These are phyloP conservation scores for Camellia oleifera DNA, from an alignment of 179 eudicot species.

Conservation along the genomic window DNA sequence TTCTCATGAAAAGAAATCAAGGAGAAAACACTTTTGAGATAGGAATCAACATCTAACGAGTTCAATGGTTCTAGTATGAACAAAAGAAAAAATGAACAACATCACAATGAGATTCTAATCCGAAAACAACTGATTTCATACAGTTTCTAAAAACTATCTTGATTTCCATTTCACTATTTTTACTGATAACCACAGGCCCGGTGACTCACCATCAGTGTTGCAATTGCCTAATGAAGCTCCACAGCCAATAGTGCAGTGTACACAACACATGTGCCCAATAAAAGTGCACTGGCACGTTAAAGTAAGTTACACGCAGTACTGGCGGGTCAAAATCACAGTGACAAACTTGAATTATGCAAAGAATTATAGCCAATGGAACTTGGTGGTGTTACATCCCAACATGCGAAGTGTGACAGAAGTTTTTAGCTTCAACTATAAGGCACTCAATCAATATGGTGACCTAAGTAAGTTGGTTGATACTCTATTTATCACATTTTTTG, in stretches of 20 bases:
- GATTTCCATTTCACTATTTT: neutral
- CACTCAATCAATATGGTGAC: conserved; percentile 48
- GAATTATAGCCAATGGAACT: conserved; percentile 77
- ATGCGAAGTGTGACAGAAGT: conserved; percentile 48
- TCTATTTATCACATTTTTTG: neutral
- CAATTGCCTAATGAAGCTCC: conserved; percentile 2
- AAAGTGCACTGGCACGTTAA: conserved; percentile 21
- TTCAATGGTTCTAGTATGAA: too few relatives aligned
- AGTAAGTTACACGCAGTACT: conserved; percentile 63
- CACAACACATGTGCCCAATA: conserved; percentile 10
- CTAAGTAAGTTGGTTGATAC: conserved; percentile 47
- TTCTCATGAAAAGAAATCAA: too few relatives aligned
- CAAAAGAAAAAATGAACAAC: too few relatives aligned
- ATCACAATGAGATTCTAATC: too few relatives aligned
- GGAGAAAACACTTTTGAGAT: too few relatives aligned
- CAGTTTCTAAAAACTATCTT: neutral
- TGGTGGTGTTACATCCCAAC: conserved; percentile 80
- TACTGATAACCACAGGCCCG: conserved; percentile 32
- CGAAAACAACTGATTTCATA: neutral
- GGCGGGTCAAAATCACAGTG: conserved; percentile 82
- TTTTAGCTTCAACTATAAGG: conserved; percentile 82
- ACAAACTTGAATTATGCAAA: conserved; percentile 57
- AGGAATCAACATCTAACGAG: too few relatives aligned
- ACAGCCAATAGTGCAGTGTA: conserved; percentile 9
- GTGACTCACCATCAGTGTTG: conserved; percentile 28